Conservation (phyloP, 352 stramenopile genomes). For the Phytopythium delawarense region DNA sequence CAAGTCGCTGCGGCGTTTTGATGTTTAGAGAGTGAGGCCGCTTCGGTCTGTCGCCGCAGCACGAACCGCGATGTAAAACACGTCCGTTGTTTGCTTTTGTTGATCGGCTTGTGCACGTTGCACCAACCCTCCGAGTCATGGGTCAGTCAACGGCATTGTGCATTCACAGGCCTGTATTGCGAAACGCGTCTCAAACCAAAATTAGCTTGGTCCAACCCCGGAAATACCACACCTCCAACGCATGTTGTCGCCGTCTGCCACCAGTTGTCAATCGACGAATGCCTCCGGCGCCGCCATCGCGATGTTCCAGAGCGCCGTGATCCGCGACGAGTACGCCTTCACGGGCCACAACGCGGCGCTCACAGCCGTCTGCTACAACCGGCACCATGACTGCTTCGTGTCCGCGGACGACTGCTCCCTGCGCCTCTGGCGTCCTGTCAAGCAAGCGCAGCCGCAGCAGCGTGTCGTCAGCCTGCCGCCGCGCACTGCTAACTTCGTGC, state of each 20-base stretch:
- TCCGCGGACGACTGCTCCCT: constrained; percentile 46
- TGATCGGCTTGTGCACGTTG: background rate
- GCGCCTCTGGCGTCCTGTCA: constrained; percentile 32
- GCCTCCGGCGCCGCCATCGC: background rate
- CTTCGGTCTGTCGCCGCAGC: no score
- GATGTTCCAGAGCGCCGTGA: constrained; percentile 70
- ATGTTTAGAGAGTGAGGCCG: no score
- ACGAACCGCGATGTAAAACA: background rate
- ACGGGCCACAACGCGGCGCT: constrained; percentile 56
- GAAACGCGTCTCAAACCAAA: no score
- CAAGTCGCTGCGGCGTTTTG: no score
- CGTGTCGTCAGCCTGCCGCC: constrained; percentile 46
- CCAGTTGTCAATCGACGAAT: background rate
- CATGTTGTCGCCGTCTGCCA: background rate
- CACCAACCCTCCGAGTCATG: background rate
- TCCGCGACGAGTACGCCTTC: constrained; percentile 56
- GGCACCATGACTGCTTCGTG: constrained; percentile 59
- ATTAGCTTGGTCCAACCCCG: no score
- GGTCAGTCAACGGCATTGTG: no score
- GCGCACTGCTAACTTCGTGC: constrained; percentile 56
- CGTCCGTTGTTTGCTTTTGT: background rate
- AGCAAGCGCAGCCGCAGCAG: constrained; percentile 20
- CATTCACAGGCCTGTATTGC: no score
- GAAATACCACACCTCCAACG: no score
- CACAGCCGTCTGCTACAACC: constrained; percentile 64